Base-by-base conservation (phyloP, 2,329 filamentous ascomycete species). In the Lasiodiplodia sp. region DNA sequence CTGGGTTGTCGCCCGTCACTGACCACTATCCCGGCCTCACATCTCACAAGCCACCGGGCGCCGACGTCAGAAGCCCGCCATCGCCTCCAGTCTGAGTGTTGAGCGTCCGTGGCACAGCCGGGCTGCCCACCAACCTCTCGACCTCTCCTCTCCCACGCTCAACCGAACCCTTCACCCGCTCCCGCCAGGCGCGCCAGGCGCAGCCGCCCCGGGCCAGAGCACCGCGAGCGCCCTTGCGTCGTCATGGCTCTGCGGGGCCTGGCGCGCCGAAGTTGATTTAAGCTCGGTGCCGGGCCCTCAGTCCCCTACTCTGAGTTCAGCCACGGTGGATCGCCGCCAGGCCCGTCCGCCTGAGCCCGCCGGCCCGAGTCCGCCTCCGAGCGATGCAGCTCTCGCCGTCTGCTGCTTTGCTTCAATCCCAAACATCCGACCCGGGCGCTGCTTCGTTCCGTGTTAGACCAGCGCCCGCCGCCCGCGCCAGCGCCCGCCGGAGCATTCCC, bases 1-100 rank as follows among this genome's bases (percentile, higher is more conserved):
- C 18, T 60, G 57, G 57, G 57, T 38, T 28, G 25, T 51, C 25
- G 40, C 47, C 60, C 28, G 34, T 64, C 47, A 64, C 60, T 64
- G 60, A 52, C 60, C 28, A 52, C 60, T 52, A 64, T 64, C 60
- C 60, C 60, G 60, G 47, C 60, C 60, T 64, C 60, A 64, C 60
- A 11, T 64, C 60, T 64, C 60, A 64, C 60, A 64, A 64, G 60
- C 23, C 60, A 21, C 44, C 60, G 28, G 58, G 25, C 60, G 38
- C 44, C 60, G 60, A 64, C 60, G 60, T 64, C 60, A 64, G 60
- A 64, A 64, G 38, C n/a, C 58, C 44, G 60, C 58, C 40, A 40
- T 31, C 58, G 12, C n/a, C 56, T 38, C 34, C 56, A 8, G n/a
- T 14, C 25, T 40, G 25, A 49, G 34, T 8, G 25, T 21, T 23